Conservation (phyloP, 1,284 basidiomycete genomes). For the Farysia itapuensis region DNA sequence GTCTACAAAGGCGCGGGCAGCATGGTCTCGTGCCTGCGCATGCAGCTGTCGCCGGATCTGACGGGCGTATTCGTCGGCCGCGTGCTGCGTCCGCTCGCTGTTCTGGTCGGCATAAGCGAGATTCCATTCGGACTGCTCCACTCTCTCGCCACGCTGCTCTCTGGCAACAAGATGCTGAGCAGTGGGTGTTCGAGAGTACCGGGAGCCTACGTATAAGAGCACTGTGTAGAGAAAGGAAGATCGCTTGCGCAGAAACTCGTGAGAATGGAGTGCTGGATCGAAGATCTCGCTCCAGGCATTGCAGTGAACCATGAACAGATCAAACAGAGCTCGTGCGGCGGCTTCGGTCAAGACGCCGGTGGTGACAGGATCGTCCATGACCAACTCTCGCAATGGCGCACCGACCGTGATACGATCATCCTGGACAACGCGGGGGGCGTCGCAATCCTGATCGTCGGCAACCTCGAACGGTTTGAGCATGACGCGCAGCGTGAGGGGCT, state of each 20-base stretch:
- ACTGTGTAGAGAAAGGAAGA: conserved; percentile 40
- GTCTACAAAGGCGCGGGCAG: conserved; percentile 33
- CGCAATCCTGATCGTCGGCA: conserved; percentile 23
- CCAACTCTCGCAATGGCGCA: conserved; percentile 10
- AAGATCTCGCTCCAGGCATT: conserved; percentile 28
- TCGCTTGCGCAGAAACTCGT: conserved; percentile 39
- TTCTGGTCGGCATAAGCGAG: conserved; percentile 16
- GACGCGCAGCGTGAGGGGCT: conserved; percentile 28
- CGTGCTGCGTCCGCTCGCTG: conserved; percentile 8
- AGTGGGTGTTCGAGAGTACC: conserved; percentile 14
- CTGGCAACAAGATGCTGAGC: conserved; percentile 29
- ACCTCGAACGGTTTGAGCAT: conserved; percentile 44
- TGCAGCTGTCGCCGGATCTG: conserved; percentile 25
- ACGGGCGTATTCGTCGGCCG: conserved; percentile 23
- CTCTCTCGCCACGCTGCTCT: conserved; percentile 10
- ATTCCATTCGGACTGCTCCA: conserved; percentile 17
- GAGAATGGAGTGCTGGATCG: conserved; percentile 27
- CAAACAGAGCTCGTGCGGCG: conserved; percentile 31
- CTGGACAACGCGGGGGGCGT: conserved; percentile 12
- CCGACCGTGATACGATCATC: conserved; percentile 24
- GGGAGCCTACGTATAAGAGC: conserved; percentile 26
- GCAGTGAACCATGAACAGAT: conserved; percentile 27
- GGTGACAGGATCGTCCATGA: conserved; percentile 31
- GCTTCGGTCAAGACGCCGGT: conserved; percentile 25
- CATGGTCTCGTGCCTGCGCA: conserved; percentile 26